Evolutionary conservation across 495 filamentous ascomycete genomes (phyloP).

Genomic region (Daldinia grandis): DNA sequence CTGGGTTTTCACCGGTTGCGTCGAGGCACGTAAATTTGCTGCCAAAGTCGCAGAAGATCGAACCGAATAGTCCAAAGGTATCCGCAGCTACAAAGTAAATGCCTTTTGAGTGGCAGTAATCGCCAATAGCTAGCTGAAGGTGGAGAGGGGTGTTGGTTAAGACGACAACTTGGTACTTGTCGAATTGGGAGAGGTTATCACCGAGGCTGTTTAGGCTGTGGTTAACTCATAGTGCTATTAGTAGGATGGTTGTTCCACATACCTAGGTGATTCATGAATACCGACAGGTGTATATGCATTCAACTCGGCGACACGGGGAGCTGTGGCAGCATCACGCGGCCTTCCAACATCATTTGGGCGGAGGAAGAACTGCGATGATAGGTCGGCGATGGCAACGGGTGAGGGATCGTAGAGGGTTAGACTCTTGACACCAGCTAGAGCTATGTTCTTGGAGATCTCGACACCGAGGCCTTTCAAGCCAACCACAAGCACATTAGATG

Average conservation of each 20-base stretch:
- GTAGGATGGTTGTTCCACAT: slow-evolving; percentile 20
- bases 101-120: slow-evolving; percentile 91
- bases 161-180: slow-evolving; percentile 90
- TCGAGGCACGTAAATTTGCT: slow-evolving; percentile 90
- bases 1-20: slow-evolving; percentile 85
- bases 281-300: slow-evolving; percentile 95
- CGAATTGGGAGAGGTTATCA: slow-evolving; percentile 76
- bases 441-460: slow-evolving; percentile 99
- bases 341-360: slow-evolving; percentile 88
- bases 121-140: slow-evolving; percentile 81
- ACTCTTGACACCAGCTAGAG: slow-evolving; percentile 86
- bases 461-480: slow-evolving; percentile 94
- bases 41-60: slow-evolving; percentile 97
- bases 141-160: slow-evolving; percentile 83
- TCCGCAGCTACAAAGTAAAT: slow-evolving; percentile 89
- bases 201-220: slow-evolving; percentile 56
- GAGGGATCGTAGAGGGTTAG: slow-evolving; percentile 87
- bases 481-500: slow-evolving; percentile 92
- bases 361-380: slow-evolving; percentile 97
- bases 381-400: slow-evolving; percentile 81
- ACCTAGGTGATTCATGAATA: slow-evolving; percentile 68
- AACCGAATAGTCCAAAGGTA: slow-evolving; percentile 92
- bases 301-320: slow-evolving; percentile 88
- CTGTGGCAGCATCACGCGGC: slow-evolving; percentile 84
- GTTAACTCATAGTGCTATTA: slow-evolving; percentile 31